A percentile compares a stretch with the other conserved stretches of the same genome.
Evolutionary conservation across 768 basidiomycete species (phyloP).

Genomic region (Boletus rubescentipes): DNA sequence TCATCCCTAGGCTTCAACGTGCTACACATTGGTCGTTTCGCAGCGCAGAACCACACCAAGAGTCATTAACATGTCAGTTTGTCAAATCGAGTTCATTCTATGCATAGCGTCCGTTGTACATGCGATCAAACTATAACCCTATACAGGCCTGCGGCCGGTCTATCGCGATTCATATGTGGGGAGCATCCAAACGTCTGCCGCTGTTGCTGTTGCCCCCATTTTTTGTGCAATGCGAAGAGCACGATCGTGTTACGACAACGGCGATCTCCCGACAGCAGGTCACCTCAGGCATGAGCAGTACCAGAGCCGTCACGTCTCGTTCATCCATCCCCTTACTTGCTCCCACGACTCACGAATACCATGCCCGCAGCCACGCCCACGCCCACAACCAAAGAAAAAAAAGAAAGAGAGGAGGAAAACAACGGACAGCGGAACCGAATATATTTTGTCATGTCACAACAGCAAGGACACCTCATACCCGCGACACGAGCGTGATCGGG

Average conservation of each 20-base stretch:
- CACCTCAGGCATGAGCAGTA: background rate
- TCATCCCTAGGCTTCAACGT: no score
- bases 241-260: background rate
- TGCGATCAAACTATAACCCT: no score
- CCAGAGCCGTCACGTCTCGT: background rate
- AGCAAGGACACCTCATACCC: background rate
- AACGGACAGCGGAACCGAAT: no score
- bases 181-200: background rate
- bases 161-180: background rate
- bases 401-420: background rate
- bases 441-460: background rate
- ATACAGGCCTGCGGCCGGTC: background rate
- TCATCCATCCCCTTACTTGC: background rate
- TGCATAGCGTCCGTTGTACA: no score
- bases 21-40: no score
- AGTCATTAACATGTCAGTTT: no score
- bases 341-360: background rate
- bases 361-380: background rate
- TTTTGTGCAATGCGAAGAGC: background rate
- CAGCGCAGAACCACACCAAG: no score
- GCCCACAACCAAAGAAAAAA: background rate
- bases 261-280: no score
- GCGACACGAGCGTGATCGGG: slow-evolving; percentile 15
- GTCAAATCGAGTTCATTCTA: no score
- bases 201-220: no score